Evolutionary conservation across 2,329 filamentous ascomycete species (phyloP).

Genomic region (Pseudopyrenochaeta lycopersici): DNA sequence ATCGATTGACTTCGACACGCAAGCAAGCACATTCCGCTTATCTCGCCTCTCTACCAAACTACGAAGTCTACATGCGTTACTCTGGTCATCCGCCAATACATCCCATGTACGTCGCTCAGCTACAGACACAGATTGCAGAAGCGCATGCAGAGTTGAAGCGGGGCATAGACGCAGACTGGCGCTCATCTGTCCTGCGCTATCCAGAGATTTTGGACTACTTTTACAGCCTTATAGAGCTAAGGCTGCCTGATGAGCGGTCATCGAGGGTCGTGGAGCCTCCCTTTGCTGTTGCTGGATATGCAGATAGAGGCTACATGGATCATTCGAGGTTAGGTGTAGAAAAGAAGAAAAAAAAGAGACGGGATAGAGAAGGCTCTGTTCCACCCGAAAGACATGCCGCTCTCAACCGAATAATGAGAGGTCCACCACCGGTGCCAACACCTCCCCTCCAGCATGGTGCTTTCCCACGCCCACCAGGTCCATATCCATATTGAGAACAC

Average conservation of each 20-base stretch:
- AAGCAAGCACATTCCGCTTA: slow-evolving; percentile 54
- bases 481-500: slow-evolving; percentile 26
- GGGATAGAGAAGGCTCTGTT: slow-evolving; percentile 39
- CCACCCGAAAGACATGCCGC: slow-evolving; percentile 26
- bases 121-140: slow-evolving; percentile 65
- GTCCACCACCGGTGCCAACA: slow-evolving; percentile 45
- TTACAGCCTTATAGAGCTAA: slow-evolving; percentile 74
- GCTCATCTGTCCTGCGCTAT: slow-evolving; percentile 76
- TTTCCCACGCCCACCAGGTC: slow-evolving; percentile 34
- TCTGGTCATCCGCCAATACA: slow-evolving; percentile 56
- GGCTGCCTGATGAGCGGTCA: slow-evolving; percentile 66
- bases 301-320: slow-evolving; percentile 44
- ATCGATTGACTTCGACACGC: slow-evolving; percentile 51
- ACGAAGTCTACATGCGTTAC: slow-evolving; percentile 57
- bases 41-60: slow-evolving; percentile 56
- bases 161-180: slow-evolving; percentile 82
- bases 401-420: slow-evolving; percentile 34
- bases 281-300: slow-evolving; percentile 49
- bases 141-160: slow-evolving; percentile 74
- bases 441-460: slow-evolving; percentile 44
- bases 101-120: slow-evolving; percentile 49
- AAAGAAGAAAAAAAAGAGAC: slow-evolving; percentile 47
- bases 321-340: slow-evolving; percentile 34
- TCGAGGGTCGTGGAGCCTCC: slow-evolving; percentile 50
- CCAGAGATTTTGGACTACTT: slow-evolving; percentile 84